Evolutionary conservation across 495 filamentous ascomycete genomes (phyloP), one percentile per base, ranked within the genome.

Genomic region (Penicillium canariense): DNA sequence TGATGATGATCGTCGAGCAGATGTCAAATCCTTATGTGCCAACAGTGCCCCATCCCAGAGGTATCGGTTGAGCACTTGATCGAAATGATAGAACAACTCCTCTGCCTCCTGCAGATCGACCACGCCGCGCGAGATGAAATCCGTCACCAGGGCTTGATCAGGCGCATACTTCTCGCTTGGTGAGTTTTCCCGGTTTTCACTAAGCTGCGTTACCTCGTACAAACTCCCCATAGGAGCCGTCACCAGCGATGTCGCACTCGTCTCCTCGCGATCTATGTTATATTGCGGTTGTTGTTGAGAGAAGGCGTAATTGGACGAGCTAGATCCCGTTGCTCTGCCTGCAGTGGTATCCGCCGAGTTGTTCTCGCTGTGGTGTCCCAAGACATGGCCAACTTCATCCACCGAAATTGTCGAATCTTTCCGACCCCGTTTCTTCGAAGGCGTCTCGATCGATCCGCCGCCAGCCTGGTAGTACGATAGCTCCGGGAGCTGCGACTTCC

Each of bases 201-300:
- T 74, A 43, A 84, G 57, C 54, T 80, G 80, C 4, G 81, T 84
- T 34, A 84, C 81, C 63, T 84, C 81, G 55, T 81, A 84, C 30
- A 84, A 59, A 57, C 77, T 83, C 10, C 79, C 75, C 79, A 84
- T 84, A 1, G 81, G 81, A 18, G 78, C 81, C 14, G 80, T 75
- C 17, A 84, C 74, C 38, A 83, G 48, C 1, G 75, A 75, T 3
- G 69, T 66, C 18, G 67, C 66, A 11, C 67, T 67, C 20, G 70
- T 74, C 30, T 78, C 75, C 50, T 77, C 75, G 35, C 63, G 63
- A 30, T 78, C 75, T 6, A 75, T 69, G 5, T 71, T 68, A 53
- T 70, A 76, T 30, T 75, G 73, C 32, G 69, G 55, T 42, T 66
- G 68, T 48, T 65, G 69, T 32, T 67, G 62, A 5, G 60, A 55